Conservation (phyloP, 2,329 filamentous ascomycete species). For the Colletotrichum tamarilloi region DNA sequence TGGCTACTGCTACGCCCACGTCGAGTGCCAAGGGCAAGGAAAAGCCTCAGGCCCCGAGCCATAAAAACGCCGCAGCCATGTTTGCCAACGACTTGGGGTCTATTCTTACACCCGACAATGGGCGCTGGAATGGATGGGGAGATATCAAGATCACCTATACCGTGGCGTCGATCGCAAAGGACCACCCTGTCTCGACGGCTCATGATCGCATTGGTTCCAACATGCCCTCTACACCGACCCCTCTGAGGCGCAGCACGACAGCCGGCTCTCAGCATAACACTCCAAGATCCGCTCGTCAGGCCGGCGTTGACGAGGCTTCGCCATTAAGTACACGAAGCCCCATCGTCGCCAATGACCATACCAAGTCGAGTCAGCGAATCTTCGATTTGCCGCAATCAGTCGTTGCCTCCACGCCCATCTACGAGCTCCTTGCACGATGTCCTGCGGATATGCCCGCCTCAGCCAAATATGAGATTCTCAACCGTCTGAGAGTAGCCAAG, state of each 20-base stretch:
- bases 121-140: constrained; percentile 81
- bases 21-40: constrained; percentile 81
- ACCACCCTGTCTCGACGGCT: constrained; percentile 14
- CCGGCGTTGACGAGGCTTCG: constrained; percentile 51
- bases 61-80: constrained; percentile 66
- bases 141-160: constrained; percentile 81
- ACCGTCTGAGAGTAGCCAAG: constrained; percentile 85
- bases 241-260: constrained; percentile 76
- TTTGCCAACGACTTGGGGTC: constrained; percentile 88
- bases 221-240: constrained; percentile 78
- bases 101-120: constrained; percentile 71
- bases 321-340: constrained; percentile 62
- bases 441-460: constrained; percentile 76
- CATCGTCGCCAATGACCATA: constrained; percentile 48
- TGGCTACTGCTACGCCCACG: constrained; percentile 62
- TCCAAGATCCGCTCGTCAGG: constrained; percentile 49
- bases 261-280: constrained; percentile 56
- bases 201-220: constrained; percentile 48
- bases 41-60: constrained; percentile 58
- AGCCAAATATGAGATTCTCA: constrained; percentile 85
- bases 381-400: constrained; percentile 73
- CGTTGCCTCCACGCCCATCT: constrained; percentile 63
- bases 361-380: constrained; percentile 61
- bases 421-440: constrained; percentile 66
- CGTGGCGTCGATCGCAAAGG: constrained; percentile 37